Percentiles rank a stretch among this genome's conserved stretches.
phyloP scores from a whole-genome alignment of 2,329 filamentous ascomycete species.

The Colletotrichum gloeosporioides region DNA sequence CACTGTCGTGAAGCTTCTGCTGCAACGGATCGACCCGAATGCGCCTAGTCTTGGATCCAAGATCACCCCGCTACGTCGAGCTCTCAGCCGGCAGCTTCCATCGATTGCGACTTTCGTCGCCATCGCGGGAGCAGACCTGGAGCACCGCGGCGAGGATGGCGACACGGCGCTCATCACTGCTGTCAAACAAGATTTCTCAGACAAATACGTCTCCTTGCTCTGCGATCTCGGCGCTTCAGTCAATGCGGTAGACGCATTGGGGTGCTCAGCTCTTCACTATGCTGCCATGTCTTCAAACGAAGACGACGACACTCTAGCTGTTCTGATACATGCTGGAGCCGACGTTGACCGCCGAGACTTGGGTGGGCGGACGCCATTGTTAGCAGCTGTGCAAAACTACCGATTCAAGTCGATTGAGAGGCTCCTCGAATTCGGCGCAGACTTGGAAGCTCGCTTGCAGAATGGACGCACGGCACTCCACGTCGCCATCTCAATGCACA shows the following conservation, averaged over 20 bases:
- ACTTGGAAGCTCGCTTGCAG: conserved; percentile 23
- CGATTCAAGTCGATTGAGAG: conserved; percentile 16
- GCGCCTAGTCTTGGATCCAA: conserved; percentile 14
- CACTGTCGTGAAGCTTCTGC: conserved; percentile 25
- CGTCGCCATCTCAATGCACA: conserved; percentile 25
- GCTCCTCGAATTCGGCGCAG: conserved; percentile 26
- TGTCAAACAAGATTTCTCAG: conserved; percentile 21
- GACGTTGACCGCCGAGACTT: conserved; percentile 22
- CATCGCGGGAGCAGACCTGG: conserved; percentile 26
- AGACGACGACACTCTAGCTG: conserved; percentile 25
- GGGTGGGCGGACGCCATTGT: conserved; percentile 25
- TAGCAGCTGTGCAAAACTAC: conserved; percentile 23
- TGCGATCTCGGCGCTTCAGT: conserved; percentile 27
- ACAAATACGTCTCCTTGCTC: conserved; percentile 25
- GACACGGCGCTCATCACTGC: conserved; percentile 26
- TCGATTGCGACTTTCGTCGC: conserved; percentile 25
- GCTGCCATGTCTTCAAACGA: conserved; percentile 21
- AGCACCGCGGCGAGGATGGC: conserved; percentile 18
- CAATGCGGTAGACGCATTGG: conserved; percentile 25
- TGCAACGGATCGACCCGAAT: conserved; percentile 25
- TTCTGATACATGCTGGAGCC: conserved; percentile 26
- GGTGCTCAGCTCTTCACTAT: conserved; percentile 27
- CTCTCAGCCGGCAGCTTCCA: conserved; percentile 22
- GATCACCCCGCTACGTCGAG: conserved; percentile 25
- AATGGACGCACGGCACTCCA: conserved; percentile 25